Percentiles rank a stretch among this genome's conserved stretches.
These are phyloP conservation scores for Mortierella polycephala DNA, from an alignment of 371 early-diverging fungal species.

Conservation along the genomic window DNA sequence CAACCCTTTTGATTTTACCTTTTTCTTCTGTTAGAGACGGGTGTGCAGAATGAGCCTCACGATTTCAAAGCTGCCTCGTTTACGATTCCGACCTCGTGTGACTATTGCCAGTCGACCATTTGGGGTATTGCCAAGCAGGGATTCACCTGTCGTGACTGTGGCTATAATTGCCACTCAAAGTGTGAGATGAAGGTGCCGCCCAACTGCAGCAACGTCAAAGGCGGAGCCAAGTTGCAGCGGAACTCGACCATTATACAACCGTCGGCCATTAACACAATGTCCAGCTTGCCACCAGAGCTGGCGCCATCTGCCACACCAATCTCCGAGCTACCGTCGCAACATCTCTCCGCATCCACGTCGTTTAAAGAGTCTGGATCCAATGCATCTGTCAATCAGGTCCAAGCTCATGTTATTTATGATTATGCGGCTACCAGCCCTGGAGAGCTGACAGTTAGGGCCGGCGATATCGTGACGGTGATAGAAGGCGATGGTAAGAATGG, in stretches of 20 bases:
- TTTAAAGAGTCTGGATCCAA: constrained; percentile 22
- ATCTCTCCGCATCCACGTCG: neutral
- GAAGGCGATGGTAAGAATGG: constrained; percentile 56
- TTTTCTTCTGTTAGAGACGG: constrained; percentile 54
- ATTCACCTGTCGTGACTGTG: constrained; percentile 83
- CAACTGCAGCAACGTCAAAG: constrained; percentile 73
- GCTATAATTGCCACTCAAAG: constrained; percentile 85
- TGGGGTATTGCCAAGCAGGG: constrained; percentile 86
- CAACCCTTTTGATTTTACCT: neutral
- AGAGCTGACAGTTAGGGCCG: constrained; percentile 59
- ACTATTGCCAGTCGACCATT: constrained; percentile 77
- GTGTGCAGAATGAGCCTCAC: constrained; percentile 65
- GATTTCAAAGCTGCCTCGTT: constrained; percentile 80
- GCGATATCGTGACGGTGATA: constrained; percentile 61
- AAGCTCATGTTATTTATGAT: constrained; percentile 64
- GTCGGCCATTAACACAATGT: constrained; percentile 28
- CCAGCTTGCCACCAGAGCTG: constrained; percentile 23
- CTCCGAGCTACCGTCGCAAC: constrained; percentile 20
- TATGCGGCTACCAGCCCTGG: constrained; percentile 59
- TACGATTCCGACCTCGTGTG: constrained; percentile 85
- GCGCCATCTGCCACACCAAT: constrained; percentile 40
- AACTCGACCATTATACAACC: constrained; percentile 49
- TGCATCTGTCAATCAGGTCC: constrained; percentile 24
- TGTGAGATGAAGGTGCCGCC: constrained; percentile 90
- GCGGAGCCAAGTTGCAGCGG: constrained; percentile 65